Conservation (phyloP, 2,329 filamentous ascomycete genomes). For the Lachnellula subtilissima region DNA sequence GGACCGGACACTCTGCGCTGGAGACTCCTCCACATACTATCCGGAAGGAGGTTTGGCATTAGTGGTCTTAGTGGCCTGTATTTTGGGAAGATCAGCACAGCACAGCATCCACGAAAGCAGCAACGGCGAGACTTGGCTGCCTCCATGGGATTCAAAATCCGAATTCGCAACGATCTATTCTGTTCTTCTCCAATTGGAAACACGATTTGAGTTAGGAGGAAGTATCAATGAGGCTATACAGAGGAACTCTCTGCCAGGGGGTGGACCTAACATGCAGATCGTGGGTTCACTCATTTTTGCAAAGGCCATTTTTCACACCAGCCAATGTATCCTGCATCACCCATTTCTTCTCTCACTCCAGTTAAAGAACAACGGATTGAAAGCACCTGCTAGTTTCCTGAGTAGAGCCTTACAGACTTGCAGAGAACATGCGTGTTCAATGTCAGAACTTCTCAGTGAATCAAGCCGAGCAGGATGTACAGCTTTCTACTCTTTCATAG, state of each 20-base stretch:
- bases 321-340: constrained; percentile 34
- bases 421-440: constrained; percentile 29
- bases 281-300: constrained; percentile 31
- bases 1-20: neutral
- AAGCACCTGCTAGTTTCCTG: constrained; percentile 31
- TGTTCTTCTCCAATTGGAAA: constrained; percentile 31
- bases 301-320: constrained; percentile 29
- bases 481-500: constrained; percentile 31
- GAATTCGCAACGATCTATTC: constrained; percentile 28
- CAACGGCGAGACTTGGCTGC: constrained; percentile 18
- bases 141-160: constrained; percentile 35
- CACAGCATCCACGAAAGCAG: constrained; percentile 25
- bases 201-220: constrained; percentile 26
- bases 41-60: constrained; percentile 27
- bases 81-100: constrained; percentile 31
- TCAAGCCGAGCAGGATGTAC: constrained; percentile 10
- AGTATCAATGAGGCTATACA: constrained; percentile 19
- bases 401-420: constrained; percentile 25
- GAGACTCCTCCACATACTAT: constrained; percentile 5
- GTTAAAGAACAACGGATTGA: constrained; percentile 17
- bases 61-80: constrained; percentile 32
- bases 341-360: constrained; percentile 32
- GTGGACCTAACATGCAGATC: constrained; percentile 20
- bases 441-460: constrained; percentile 27
- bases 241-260: constrained; percentile 3